phyloP scores from a whole-genome alignment of 331 rosid species.

The Pyrus hybrid region DNA sequence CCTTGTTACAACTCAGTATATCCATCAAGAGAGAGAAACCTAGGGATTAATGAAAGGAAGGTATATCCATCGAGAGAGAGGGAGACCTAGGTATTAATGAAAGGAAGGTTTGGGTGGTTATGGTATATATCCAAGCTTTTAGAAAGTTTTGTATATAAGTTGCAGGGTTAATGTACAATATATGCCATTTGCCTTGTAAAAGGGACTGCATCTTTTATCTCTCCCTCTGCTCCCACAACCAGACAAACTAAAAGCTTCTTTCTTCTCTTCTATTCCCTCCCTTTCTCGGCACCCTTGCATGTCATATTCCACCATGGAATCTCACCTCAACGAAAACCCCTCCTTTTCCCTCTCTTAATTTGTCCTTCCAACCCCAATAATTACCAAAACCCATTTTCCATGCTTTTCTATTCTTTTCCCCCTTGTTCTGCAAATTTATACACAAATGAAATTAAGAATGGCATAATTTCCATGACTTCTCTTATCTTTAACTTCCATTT shows the following conservation, averaged over 20 bases:
- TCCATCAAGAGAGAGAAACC: slow-evolving; percentile 25
- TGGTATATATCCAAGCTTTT: slow-evolving; percentile 87
- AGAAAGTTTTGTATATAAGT: slow-evolving; percentile 57
- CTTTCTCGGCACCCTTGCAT: slow-evolving; percentile 32
- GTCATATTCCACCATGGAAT: slow-evolving; percentile 79
- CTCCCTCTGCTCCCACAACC: slow-evolving; percentile 21
- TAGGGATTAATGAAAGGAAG: slow-evolving; percentile 51
- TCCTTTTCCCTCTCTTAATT: slow-evolving; percentile 24
- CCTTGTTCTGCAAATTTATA: slow-evolving; percentile 20
- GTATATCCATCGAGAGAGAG: background rate
- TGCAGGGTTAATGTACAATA: slow-evolving; percentile 64
- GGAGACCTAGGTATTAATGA: slow-evolving; percentile 67
- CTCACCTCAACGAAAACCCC: slow-evolving; percentile 27
- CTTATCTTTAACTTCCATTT: too few species aligned
- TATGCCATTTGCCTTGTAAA: slow-evolving; percentile 80
- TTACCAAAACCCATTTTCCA: slow-evolving; percentile 23
- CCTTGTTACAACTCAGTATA: slow-evolving; percentile 22
- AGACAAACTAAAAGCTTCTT: slow-evolving; percentile 59
- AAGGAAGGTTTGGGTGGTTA: slow-evolving; percentile 44
- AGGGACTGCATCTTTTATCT: slow-evolving; percentile 44
- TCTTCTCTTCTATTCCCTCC: slow-evolving; percentile 45
- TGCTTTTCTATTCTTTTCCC: slow-evolving; percentile 22
- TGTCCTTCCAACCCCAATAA: slow-evolving; percentile 24
- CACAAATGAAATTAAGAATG: background rate
- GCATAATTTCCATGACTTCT: too few species aligned